Conservation (phyloP, 1,284 basidiomycete species). For the Veloporphyrellus conicus region DNA sequence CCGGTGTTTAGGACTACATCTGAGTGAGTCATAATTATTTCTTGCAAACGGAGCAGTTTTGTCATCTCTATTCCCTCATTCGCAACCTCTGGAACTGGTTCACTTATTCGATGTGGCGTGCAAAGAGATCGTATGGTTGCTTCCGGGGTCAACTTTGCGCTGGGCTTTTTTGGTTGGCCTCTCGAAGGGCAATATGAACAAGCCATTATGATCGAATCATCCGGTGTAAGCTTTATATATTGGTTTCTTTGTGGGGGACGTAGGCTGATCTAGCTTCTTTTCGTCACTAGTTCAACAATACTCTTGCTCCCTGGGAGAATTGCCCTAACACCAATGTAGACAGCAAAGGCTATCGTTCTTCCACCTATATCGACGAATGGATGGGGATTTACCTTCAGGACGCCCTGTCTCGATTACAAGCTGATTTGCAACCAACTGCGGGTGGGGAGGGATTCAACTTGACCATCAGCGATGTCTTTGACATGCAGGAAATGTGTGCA, state of each 20-base stretch:
- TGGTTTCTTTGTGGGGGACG: conserved; percentile 1
- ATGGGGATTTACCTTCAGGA: conserved; percentile 64
- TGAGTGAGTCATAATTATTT: too few relatives aligned
- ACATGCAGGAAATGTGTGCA: conserved; percentile 75
- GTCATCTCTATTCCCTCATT: background rate
- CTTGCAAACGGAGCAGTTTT: too few relatives aligned
- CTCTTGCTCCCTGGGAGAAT: conserved; percentile 26
- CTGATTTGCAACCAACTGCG: conserved; percentile 27
- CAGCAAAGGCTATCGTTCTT: conserved; percentile 53
- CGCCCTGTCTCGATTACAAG: conserved; percentile 60
- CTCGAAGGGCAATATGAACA: conserved; percentile 74
- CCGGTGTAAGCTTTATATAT: conserved; percentile 42
- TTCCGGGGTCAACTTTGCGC: conserved; percentile 79
- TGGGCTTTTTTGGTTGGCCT: conserved; percentile 85
- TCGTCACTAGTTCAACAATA: conserved; percentile 28
- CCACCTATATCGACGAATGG: conserved; percentile 61
- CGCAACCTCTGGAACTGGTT: background rate
- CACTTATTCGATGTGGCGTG: too few relatives aligned
- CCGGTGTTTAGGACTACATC: conserved; percentile 88
- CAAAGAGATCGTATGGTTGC: conserved; percentile 74
- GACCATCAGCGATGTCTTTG: conserved; percentile 66
- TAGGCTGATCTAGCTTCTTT: background rate
- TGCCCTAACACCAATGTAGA: conserved; percentile 54
- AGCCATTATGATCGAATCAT: conserved; percentile 72
- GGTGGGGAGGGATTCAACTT: conserved; percentile 55